Evolutionary conservation across 31 red algal genomes (phyloP).

Genomic region (Bonnemaisonia californica): DNA sequence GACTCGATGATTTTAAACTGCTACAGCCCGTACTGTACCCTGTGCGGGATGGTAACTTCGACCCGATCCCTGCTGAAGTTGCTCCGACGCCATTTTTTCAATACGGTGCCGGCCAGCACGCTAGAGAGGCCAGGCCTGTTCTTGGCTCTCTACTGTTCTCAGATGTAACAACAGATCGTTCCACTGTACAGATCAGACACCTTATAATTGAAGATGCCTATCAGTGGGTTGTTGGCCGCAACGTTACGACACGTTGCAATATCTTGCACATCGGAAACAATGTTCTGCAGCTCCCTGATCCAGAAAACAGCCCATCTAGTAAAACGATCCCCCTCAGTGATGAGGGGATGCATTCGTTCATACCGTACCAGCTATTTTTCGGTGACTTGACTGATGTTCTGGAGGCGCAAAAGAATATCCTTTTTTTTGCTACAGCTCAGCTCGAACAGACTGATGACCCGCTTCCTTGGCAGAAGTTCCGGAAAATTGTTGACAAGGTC

Average conservation of each 20-base stretch:
- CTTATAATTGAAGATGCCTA: conserved; percentile 20
- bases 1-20: not conserved
- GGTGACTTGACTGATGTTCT: no score
- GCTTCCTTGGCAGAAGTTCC: not conserved
- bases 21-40: not conserved
- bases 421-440: not conserved
- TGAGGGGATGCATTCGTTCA: no score
- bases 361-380: no score
- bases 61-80: not conserved
- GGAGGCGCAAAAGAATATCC: not conserved
- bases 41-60: not conserved
- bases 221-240: conserved; percentile 45
- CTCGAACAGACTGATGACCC: not conserved
- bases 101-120: conserved; percentile 26
- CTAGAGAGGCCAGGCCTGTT: conserved; percentile 13
- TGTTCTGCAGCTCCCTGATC: not conserved
- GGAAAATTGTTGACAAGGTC: no score
- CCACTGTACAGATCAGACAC: conserved; percentile 10
- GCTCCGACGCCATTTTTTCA: not conserved
- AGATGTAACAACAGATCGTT: not conserved
- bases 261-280: conserved; percentile 15
- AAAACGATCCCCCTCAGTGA: no score
- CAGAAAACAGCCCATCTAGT: no score
- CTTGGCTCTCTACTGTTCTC: conserved; percentile 30
- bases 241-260: conserved; percentile 21